Evolutionary conservation across 2,329 filamentous ascomycete genomes (phyloP).

Genomic region (Aspergillus fructus): DNA sequence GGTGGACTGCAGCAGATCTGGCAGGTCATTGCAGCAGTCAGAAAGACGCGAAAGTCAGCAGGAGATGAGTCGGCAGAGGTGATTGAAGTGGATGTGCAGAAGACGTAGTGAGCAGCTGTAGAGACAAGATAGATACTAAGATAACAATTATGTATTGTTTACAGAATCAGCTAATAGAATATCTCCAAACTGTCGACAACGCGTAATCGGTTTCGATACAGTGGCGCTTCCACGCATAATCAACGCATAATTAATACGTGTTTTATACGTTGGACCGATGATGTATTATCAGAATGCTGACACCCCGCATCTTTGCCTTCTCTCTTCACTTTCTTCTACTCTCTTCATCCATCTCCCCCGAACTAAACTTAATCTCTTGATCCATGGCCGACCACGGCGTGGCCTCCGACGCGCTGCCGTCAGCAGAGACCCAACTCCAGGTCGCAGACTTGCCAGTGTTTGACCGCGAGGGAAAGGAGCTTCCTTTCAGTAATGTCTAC

Average conservation of each 20-base stretch:
- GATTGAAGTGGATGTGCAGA: background rate
- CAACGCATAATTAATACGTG: too few species aligned
- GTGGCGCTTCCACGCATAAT: too few species aligned
- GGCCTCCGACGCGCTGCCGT: conserved; percentile 1
- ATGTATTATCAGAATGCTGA: too few species aligned
- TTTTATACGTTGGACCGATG: too few species aligned
- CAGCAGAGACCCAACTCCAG: conserved; percentile 2
- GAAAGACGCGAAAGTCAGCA: background rate
- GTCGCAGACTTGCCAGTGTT: conserved; percentile 45
- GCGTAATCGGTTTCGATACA: too few species aligned
- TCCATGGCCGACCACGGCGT: background rate
- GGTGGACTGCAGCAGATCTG: background rate
- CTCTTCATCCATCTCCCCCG: background rate
- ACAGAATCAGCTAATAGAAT: too few species aligned
- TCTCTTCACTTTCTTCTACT: background rate
- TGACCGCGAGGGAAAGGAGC: conserved; percentile 60
- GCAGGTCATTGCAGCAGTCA: background rate
- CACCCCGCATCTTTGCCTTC: background rate
- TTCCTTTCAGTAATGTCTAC: conserved; percentile 64
- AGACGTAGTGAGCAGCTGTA: too few species aligned
- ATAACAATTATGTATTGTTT: too few species aligned
- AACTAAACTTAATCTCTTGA: background rate
- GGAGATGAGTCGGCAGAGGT: background rate
- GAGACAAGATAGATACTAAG: too few species aligned
- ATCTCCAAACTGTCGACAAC: too few species aligned